These are phyloP conservation scores for Spergularia marina DNA, from an alignment of 148 eudicot species.

Conservation along the genomic window DNA sequence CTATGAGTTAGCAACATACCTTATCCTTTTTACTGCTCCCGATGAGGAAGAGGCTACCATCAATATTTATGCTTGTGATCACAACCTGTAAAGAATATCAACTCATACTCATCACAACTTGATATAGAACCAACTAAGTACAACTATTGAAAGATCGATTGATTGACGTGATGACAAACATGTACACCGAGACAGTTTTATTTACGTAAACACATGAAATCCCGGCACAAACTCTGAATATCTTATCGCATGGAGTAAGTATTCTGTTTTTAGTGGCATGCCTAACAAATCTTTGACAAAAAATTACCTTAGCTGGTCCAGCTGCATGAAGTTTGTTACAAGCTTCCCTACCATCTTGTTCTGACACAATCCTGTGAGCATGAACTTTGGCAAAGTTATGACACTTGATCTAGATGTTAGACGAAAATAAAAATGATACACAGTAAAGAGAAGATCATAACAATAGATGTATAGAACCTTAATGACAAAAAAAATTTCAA, in stretches of 20 bases:
- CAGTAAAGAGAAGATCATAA: conserved; percentile 5
- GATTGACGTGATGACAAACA: background rate
- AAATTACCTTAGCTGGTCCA: conserved; percentile 87
- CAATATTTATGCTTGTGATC: conserved; percentile 78
- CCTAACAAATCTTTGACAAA: background rate
- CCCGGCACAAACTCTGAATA: background rate
- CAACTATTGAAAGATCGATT: conserved; percentile 4
- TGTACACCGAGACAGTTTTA: background rate
- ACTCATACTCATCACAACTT: conserved; percentile 18
- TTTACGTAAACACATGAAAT: background rate
- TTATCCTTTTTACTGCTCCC: conserved; percentile 83
- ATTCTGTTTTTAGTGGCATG: background rate
- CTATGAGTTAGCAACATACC: conserved; percentile 34
- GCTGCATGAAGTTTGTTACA: conserved; percentile 91
- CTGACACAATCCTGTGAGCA: conserved; percentile 66
- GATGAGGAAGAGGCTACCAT: conserved; percentile 70
- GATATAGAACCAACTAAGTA: background rate
- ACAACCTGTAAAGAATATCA: conserved; percentile 64
- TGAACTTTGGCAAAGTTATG: conserved; percentile 17
- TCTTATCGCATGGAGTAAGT: background rate
- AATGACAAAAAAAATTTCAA: background rate
- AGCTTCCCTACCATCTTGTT: conserved; percentile 84
- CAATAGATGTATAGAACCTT: background rate
- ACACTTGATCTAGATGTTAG: conserved; percentile 5
- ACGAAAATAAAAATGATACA: background rate